Evolutionary conservation across 768 basidiomycete genomes (phyloP), one percentile per base, ranked within the genome.

Genomic region (Tulasnella calospora): DNA sequence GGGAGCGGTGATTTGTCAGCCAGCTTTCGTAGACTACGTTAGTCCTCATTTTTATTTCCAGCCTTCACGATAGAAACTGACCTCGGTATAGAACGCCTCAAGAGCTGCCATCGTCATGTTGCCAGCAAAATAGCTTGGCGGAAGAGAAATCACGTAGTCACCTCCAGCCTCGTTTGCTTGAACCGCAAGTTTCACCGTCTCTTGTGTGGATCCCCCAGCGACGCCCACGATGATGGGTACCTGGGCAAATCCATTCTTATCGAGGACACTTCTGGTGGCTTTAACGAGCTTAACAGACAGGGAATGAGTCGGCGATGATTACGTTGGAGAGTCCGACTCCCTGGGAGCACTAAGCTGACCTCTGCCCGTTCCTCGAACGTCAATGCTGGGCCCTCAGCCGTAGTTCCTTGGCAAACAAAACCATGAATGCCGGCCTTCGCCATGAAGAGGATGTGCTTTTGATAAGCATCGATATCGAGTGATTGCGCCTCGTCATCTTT

Each of bases 141-240:
- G 82, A 67, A 86, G 84, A 55, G 84, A 84, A 77, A 86, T 84
- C 41, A 82, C 82, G 61, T 81, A 83, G 71, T 85, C 84, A 21
- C 84, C 85, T n/a, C 85, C 85, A 19, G 81, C 81, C n/a, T 83
- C 82, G 12, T 83, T 84, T 44, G 85, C 85, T 69, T 82, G 82
- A 69, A 83, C 83, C 74, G 80, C 80, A 9, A 84, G 79, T 44
- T 80, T 55, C 73, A 86, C 84, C 44, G 85, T 83, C 73, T 82
- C 85, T 23, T 82, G 79, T 30, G 85, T 85, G 35, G 83, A 83
- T 38, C 82, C 81, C 1, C 82, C 83, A 35, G 84, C 83, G 79
- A 84, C 84, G 77, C 85, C 86, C 30, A 81, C 84, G 70, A 86
- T 84, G 57, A 85, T 78, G 12, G 84, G 83, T 3, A 83, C 82